Base-by-base conservation (phyloP, 169 alveolate genomes). In the Plasmodium gaboni region DNA sequence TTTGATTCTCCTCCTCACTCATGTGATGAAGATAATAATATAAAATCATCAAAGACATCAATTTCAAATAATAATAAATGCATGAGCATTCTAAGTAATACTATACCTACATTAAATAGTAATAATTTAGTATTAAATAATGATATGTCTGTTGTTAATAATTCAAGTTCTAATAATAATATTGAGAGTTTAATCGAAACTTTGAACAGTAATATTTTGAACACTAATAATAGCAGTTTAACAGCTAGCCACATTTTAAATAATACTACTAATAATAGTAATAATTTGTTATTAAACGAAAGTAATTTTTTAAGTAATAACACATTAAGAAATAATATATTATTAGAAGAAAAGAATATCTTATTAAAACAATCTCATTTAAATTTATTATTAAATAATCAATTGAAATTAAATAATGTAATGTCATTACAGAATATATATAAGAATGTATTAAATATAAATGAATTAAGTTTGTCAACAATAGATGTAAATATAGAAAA, bases 401-500 rank as follows among this genome's bases (percentile, higher is more conserved):
- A 63, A 22, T 22, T 73, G 2, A 55, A 73, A 15, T 26, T 73
- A 46, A 61, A 46, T 46, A 73, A 24, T 46, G 44, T 32, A 32
- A 55, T 32, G n/a, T 42, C 74, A 2, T n/a, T 78, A 10, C 89
- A 78, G 6, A 46, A 78, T 19, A 13, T 85, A 24, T 73, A 61
- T 71, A 73, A 73, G 53, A 63, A 19, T 26, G 70, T 74, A 46
- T 13, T 85, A 17, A 72, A 60, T 7, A 46, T 85, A 15, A 38
- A 53, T 24, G 74, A 72, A 2, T 50, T 73, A 61, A 24, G 71
- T 22, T 50, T 73, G 7, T 26, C 90, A 26, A 50, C 91, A 17
- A 13, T 85, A 12, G 91, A 73, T 59, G 59, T 88, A 46, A 67
- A 19, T 17, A 72, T 67, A 10, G 88, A 92, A 28, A 95, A 95